These are phyloP conservation scores for Microsporum ferrugineum DNA, from an alignment of 2,329 filamentous ascomycete species.

Conservation along the genomic window DNA sequence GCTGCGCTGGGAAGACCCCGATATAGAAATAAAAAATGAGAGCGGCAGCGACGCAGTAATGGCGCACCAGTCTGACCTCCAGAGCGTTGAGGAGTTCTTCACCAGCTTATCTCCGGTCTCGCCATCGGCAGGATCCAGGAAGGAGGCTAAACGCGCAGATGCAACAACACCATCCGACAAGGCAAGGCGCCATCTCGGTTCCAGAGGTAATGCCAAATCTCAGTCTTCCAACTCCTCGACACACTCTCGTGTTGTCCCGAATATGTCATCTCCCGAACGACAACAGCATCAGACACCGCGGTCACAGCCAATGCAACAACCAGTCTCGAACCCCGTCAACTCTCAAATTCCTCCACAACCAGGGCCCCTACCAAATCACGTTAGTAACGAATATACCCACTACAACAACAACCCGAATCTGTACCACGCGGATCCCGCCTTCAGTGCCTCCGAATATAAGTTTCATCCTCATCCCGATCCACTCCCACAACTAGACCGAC, in stretches of 20 bases:
- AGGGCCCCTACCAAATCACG: background rate
- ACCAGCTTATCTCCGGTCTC: constrained; percentile 55
- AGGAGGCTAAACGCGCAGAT: constrained; percentile 34
- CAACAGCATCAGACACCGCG: constrained; percentile 13
- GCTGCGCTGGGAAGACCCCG: constrained; percentile 69
- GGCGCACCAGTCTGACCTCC: constrained; percentile 78
- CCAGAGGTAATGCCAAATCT: background rate
- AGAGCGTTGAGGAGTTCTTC: constrained; percentile 91
- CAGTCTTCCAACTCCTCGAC: background rate
- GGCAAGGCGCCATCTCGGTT: background rate
- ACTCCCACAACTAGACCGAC: constrained; percentile 60
- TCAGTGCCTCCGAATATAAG: constrained; percentile 27
- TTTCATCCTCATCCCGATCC: constrained; percentile 30
- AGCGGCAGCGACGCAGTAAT: constrained; percentile 77
- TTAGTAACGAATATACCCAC: constrained; percentile 26
- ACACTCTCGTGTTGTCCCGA: background rate
- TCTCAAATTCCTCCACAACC: constrained; percentile 7
- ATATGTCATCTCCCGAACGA: background rate
- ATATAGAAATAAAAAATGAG: constrained; percentile 56
- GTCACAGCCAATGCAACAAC: background rate
- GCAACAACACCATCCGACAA: constrained; percentile 8
- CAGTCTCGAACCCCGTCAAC: constrained; percentile 19
- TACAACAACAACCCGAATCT: constrained; percentile 26
- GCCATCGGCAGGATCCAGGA: constrained; percentile 42
- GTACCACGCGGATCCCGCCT: constrained; percentile 18